These are phyloP conservation scores for Sequoia sempervirens DNA, from an alignment of 75 land plant species.

Conservation along the genomic window DNA sequence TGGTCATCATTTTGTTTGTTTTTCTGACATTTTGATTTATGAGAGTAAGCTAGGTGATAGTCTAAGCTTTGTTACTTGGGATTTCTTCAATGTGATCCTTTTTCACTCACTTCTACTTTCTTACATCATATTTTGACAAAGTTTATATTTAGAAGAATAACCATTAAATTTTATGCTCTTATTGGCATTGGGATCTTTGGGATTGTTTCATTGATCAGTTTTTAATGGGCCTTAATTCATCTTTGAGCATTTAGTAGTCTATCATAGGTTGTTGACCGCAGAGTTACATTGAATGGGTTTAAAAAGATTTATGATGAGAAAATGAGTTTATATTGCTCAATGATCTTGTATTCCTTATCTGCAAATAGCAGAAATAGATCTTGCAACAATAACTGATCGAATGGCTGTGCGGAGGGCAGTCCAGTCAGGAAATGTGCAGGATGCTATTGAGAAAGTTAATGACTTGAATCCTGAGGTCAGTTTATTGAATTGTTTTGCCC, in stretches of 20 bases:
- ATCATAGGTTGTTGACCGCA: background rate
- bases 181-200: background rate
- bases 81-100: background rate
- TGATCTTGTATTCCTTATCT: slow-evolving; percentile 31
- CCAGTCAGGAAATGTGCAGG: slow-evolving; percentile 89
- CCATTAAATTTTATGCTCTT: background rate
- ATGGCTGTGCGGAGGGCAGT: slow-evolving; percentile 97
- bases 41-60: background rate
- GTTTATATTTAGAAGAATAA: background rate
- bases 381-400: slow-evolving; percentile 89
- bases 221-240: background rate
- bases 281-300: background rate
- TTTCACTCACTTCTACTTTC: background rate
- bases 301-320: background rate
- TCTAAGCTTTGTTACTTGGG: too few relatives aligned
- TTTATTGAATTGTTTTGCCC: slow-evolving; percentile 1
- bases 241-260: background rate
- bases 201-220: background rate
- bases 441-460: slow-evolving; percentile 96
- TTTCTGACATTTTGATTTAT: background rate
- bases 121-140: background rate
- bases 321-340: background rate
- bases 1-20: slow-evolving; percentile 1
- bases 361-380: slow-evolving; percentile 85
- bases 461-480: slow-evolving; percentile 94